These are phyloP conservation scores for Candida verbasci DNA, from an alignment of 805 yeast species.

Conservation along the genomic window DNA sequence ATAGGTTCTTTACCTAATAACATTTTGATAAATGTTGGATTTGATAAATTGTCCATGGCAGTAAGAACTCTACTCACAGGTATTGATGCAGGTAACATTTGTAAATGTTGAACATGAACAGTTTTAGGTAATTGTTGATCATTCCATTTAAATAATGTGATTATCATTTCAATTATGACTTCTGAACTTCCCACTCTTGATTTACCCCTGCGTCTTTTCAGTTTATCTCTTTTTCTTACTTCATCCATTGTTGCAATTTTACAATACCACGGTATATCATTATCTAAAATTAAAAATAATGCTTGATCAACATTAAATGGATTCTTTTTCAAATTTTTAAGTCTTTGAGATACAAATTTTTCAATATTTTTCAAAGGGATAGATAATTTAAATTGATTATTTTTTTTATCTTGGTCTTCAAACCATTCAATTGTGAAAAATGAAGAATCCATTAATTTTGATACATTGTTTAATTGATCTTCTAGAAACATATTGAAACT, in stretches of 20 bases:
- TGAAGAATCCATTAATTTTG: conserved; percentile 27
- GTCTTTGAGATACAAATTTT: conserved; percentile 45
- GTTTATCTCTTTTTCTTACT: conserved; percentile 17
- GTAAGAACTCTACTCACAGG: conserved; percentile 60
- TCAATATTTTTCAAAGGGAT: conserved; percentile 43
- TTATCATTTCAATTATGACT: conserved; percentile 35
- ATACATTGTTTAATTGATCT: conserved; percentile 38
- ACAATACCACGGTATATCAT: conserved; percentile 56
- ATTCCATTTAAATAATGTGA: conserved; percentile 60
- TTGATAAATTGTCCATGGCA: conserved; percentile 59
- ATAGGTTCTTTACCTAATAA: conserved; percentile 53
- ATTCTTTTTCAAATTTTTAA: conserved; percentile 49
- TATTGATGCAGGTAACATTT: conserved; percentile 56
- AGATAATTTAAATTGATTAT: conserved; percentile 36
- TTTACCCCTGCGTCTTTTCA: conserved; percentile 19
- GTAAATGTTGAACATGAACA: conserved; percentile 31
- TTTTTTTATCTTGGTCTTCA: conserved; percentile 38
- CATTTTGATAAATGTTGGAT: conserved; percentile 49
- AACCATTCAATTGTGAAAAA: conserved; percentile 53
- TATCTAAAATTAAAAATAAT: conserved; percentile 49
- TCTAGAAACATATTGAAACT: conserved; percentile 61
- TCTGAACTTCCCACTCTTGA: conserved; percentile 11
- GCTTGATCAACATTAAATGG: conserved; percentile 61
- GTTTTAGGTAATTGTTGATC: conserved; percentile 48
- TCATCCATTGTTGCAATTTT: conserved; percentile 39